Conservation (phyloP, 768 basidiomycete species). For the Stropharia rugosoannulata region DNA sequence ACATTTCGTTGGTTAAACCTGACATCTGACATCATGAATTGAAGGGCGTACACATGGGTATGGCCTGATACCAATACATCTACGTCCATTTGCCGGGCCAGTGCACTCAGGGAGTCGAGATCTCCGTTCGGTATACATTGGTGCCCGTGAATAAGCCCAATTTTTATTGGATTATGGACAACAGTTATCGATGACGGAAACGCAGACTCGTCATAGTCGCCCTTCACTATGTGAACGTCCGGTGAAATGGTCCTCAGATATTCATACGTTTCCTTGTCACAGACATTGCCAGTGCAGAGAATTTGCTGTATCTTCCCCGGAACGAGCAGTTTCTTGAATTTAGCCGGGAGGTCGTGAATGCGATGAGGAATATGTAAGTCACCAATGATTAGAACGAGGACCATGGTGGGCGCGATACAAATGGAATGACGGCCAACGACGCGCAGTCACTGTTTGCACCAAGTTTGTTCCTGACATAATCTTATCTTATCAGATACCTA, state of each 20-base stretch:
- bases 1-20: not conserved
- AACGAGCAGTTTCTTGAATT: conserved; percentile 95
- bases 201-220: conserved; percentile 90
- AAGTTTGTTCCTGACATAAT: not conserved
- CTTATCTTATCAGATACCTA: conserved; percentile 6
- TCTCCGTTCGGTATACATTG: conserved; percentile 93
- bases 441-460: not conserved
- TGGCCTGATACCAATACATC: conserved; percentile 93
- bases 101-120: conserved; percentile 81
- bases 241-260: conserved; percentile 93
- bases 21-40: not conserved
- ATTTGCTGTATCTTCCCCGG: conserved; percentile 99
- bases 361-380: conserved; percentile 96
- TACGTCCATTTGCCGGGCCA: conserved; percentile 96
- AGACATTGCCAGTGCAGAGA: conserved; percentile 95
- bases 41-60: conserved; percentile 78
- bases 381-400: conserved; percentile 94
- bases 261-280: conserved; percentile 96
- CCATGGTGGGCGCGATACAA: conserved; percentile 48
- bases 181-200: conserved; percentile 84
- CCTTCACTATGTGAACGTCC: conserved; percentile 88
- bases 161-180: conserved; percentile 79
- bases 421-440: not conserved
- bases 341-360: conserved; percentile 85
- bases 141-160: conserved; percentile 93